These are phyloP conservation scores for Fusarium fujikuroi DNA, from an alignment of 2,329 filamentous ascomycete species.

Conservation along the genomic window DNA sequence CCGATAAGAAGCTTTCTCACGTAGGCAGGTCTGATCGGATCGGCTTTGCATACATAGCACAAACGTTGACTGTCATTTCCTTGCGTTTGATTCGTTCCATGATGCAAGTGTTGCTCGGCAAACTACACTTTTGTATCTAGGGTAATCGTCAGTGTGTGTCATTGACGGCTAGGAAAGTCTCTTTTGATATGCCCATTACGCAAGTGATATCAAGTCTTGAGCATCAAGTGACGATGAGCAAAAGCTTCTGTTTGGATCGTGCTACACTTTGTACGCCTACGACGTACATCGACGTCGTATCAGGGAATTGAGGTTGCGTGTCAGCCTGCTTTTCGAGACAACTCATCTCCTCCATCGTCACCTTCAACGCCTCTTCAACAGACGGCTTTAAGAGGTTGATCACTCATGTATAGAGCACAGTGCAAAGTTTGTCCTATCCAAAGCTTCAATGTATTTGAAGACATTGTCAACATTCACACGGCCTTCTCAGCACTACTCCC, in stretches of 20 bases:
- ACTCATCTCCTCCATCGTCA: not conserved
- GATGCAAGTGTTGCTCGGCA: conserved; percentile 9
- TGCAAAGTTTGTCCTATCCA: conserved; percentile 6
- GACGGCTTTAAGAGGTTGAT: not conserved
- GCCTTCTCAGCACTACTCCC: conserved; percentile 10
- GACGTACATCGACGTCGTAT: conserved; percentile 19
- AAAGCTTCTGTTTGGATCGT: conserved; percentile 4
- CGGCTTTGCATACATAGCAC: conserved; percentile 23
- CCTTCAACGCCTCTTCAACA: not conserved
- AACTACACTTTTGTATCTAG: conserved; percentile 11
- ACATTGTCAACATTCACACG: conserved; percentile 3
- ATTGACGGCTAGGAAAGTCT: conserved; percentile 8
- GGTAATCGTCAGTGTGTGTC: conserved; percentile 28
- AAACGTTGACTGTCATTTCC: conserved; percentile 12
- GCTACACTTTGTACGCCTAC: not conserved
- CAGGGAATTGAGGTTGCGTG: conserved; percentile 10
- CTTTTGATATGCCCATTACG: conserved; percentile 27
- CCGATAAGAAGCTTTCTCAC: conserved; percentile 3
- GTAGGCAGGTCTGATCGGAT: conserved; percentile 7
- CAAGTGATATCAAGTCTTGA: conserved; percentile 14
- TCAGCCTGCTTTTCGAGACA: conserved; percentile 22
- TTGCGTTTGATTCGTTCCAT: conserved; percentile 21
- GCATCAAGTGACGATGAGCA: conserved; percentile 16
- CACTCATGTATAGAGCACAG: conserved; percentile 9
- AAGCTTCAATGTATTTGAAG: not conserved